Base-by-base conservation (phyloP, 2,329 filamentous ascomycete genomes). In the Cucurbitaria berberidis region DNA sequence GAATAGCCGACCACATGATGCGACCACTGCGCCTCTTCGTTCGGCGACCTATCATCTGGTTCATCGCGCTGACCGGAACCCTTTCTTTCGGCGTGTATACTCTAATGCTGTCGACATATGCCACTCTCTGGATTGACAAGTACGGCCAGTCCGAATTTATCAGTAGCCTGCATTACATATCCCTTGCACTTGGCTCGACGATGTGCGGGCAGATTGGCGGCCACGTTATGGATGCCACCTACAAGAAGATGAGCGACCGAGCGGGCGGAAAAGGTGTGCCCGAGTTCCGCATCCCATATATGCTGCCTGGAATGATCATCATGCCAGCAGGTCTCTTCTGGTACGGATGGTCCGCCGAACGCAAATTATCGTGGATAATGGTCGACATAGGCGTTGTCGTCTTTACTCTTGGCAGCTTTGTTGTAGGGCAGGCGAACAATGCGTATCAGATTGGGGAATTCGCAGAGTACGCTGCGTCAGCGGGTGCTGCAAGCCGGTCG, bases 401-500 rank as follows among this genome's bases (percentile, higher is more conserved):
- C 0, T 76, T 83, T 9, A 81, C 79, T 1, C 49, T 67, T 4
- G 75, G 69, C 66, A 50, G 55, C 41, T 74, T 64, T 46, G 30
- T 55, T 8, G 42, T 45, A 8, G 45, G 39, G 5, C 46, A 84
- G 75, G 74, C 78, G 0, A 66, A 81, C 0, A 78, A 81, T 43
- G 82, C 83, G 10, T 89, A 89, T 58, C 76, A 88, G 3, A 80
- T 88, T 40, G 85, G 89, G 43, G 78, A 80, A 3, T 87, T 81
- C 62, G 75, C 77, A 0, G 70, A 78, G 47, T 84, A 86, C 58
- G 83, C 85, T 1, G 86, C 86, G 0, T 85, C 81, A 8, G 57
- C 64, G 7, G 1, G 85, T 84, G 3, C 85, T 82, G n/a, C 86
- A 82, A 51, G 53, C 5, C 52, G 53, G 29, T 49, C 67, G 16